Base-by-base conservation (phyloP, 805 yeast genomes). In the Yarrowia deformans region DNA sequence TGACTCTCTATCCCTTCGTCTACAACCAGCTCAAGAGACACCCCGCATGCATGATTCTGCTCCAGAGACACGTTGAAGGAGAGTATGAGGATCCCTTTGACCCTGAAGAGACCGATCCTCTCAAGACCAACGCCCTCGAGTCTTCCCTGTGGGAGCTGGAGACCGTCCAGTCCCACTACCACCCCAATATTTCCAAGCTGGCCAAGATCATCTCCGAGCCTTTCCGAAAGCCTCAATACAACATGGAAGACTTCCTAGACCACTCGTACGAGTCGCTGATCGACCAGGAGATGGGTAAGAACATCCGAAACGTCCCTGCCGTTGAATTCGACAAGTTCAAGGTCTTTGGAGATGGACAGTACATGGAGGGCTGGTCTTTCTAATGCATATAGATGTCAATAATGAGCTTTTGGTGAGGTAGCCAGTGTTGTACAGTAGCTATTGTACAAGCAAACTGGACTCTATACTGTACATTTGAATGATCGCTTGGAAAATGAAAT, bases 61-160 rank as follows among this genome's bases (percentile, higher is more conserved):
- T 94, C 50, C 98, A 95, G 75, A 75, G 81, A 72, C 68, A 70
- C 0, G 76, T 77, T 7, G 55, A 64, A 1, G 76, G 76, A 3
- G 85, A 82, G 3, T 82, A 79, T 72, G 70, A 70, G 34, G 98
- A 95, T 76, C 90, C 97, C 5, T 94, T 85, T 76, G 81, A 89
- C 72, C 79, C 81, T 42, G 70, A 77, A 0, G 97, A 91, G 74
- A 68, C 71, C 1, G 92, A 94, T 76, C 99, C 99, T 2, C 82
- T 89, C 69, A 81, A 84, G 70, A 90, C 97, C 0, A 81, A 86
- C 42, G 98, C 98, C 4, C 81, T 93, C 43, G 88, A 85, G 8
- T 90, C 97, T 0, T 93, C 98, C 0, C 79, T 93, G 60, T 95
- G 99, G 99, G 99, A 95, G 78, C 77, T 94, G 69, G 91, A 90